Percentiles rank a stretch among this genome's conserved stretches.
These are phyloP conservation scores for Saraca asoca DNA, from an alignment of 331 rosid genomes.

Conservation along the genomic window DNA sequence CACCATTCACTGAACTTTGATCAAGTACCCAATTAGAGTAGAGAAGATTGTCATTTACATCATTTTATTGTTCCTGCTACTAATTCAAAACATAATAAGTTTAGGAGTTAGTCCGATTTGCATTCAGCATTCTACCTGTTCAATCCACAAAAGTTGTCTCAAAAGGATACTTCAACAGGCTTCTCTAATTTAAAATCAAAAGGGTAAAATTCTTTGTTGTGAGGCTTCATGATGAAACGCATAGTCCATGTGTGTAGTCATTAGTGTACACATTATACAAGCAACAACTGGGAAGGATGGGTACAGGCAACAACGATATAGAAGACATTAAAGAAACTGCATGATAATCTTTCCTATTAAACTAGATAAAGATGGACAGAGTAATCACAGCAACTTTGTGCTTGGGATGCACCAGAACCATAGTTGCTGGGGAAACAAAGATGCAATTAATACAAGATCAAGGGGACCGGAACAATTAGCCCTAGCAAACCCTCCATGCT, in stretches of 20 bases:
- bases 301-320: slow-evolving; percentile 24
- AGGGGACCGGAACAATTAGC: not conserved
- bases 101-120: not conserved
- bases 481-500: not conserved
- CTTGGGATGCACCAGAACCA: not conserved
- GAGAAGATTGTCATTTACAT: not conserved
- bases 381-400: not conserved
- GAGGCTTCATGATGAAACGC: no score
- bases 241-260: no score
- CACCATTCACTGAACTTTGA: not conserved
- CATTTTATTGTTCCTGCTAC: not conserved
- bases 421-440: not conserved
- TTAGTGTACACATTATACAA: not conserved
- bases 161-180: not conserved
- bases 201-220: no score
- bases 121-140: not conserved
- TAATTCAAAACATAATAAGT: no score
- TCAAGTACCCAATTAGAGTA: not conserved
- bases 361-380: not conserved
- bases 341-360: not conserved
- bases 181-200: not conserved
- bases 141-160: not conserved
- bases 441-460: slow-evolving; percentile 11
- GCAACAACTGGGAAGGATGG: not conserved
- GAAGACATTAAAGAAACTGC: slow-evolving; percentile 16